A percentile compares a stretch with the other conserved stretches of the same genome.
Evolutionary conservation across 2,329 filamentous ascomycete genomes (phyloP).

Genomic region (Fusarium xyrophilum): DNA sequence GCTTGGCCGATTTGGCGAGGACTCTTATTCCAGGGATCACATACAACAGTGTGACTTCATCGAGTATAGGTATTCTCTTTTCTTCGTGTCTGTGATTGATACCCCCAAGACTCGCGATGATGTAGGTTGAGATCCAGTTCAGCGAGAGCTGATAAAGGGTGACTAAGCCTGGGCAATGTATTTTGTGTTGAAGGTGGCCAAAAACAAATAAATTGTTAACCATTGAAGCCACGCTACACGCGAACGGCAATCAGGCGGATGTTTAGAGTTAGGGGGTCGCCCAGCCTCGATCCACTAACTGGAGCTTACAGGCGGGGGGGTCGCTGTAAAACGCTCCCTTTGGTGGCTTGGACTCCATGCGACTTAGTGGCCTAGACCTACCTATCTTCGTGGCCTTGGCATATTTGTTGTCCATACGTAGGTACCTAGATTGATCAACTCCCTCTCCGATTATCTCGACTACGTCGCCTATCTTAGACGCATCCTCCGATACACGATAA

Average conservation of each 20-base stretch:
- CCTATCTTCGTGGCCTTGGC: slow-evolving; percentile 38
- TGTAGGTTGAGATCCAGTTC: slow-evolving; percentile 4
- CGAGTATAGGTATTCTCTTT: background rate
- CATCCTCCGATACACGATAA: slow-evolving; percentile 17
- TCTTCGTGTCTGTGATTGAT: background rate
- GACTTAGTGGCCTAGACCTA: slow-evolving; percentile 18
- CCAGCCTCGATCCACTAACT: slow-evolving; percentile 7
- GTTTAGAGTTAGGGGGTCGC: slow-evolving; percentile 32
- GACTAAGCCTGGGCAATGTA: slow-evolving; percentile 32
- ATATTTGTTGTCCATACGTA: slow-evolving; percentile 29
- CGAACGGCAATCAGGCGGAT: slow-evolving; percentile 37
- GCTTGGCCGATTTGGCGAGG: background rate
- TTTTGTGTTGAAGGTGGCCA: background rate
- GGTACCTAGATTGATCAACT: slow-evolving; percentile 20
- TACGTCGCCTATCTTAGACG: slow-evolving; percentile 14
- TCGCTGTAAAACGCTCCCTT: slow-evolving; percentile 13
- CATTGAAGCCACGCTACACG: slow-evolving; percentile 34
- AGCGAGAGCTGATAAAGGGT: slow-evolving; percentile 7
- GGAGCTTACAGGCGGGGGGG: slow-evolving; percentile 9
- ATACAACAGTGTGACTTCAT: background rate
- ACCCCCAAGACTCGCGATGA: background rate
- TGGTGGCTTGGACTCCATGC: slow-evolving; percentile 1
- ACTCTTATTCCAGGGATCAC: background rate
- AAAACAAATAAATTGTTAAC: slow-evolving; percentile 37
- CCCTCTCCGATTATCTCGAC: slow-evolving; percentile 26